Conservation (phyloP, 1,284 basidiomycete species). For the Malassezia caprae region DNA sequence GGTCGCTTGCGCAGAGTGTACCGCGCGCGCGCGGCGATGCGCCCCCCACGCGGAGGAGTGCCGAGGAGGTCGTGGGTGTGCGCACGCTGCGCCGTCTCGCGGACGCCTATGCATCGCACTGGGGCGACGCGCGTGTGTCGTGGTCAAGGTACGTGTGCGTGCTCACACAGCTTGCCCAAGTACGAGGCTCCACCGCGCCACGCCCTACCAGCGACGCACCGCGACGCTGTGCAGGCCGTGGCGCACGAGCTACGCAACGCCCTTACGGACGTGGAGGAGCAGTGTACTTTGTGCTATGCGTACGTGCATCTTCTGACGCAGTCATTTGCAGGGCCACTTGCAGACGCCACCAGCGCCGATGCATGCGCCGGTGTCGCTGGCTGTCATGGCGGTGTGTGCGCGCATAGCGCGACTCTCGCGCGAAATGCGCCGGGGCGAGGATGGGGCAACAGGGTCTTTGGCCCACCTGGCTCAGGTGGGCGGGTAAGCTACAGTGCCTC, state of each 20-base stretch:
- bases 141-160: conserved; percentile 1
- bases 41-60: not conserved
- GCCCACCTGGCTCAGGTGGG: not conserved
- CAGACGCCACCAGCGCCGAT: conserved; percentile 14
- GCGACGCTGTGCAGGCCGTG: not conserved
- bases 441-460: not conserved
- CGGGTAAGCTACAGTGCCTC: not conserved
- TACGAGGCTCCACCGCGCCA: not conserved
- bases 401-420: not conserved
- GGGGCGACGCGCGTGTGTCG: not conserved
- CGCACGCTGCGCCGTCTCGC: not conserved
- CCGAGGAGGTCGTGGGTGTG: not conserved
- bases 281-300: not conserved
- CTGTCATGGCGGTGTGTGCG: conserved; percentile 6
- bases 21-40: not conserved
- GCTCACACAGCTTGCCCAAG: conserved; percentile 6
- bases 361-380: conserved; percentile 11
- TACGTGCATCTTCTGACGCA: not conserved
- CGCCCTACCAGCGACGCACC: not conserved
- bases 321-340: conserved; percentile 5
- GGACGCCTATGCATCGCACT: conserved; percentile 6
- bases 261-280: not conserved
- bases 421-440: not conserved
- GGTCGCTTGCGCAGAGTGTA: conserved; percentile 3
- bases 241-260: not conserved